Evolutionary conservation across 1,284 basidiomycete genomes (phyloP).

Genomic region (Schizophyllum amplum): DNA sequence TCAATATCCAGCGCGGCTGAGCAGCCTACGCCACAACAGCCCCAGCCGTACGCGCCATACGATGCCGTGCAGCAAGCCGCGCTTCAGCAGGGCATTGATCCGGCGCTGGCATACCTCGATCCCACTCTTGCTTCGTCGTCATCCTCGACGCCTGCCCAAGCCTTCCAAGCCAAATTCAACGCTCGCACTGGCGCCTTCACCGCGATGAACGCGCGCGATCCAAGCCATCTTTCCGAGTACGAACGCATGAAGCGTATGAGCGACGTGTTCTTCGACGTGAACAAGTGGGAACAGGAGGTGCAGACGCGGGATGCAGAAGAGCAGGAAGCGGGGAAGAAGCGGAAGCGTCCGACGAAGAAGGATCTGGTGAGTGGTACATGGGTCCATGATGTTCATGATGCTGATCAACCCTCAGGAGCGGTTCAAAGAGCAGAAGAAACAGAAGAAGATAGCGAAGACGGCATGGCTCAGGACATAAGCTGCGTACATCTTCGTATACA

Average conservation of each 20-base stretch:
- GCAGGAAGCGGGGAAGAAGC: slow-evolving; percentile 56
- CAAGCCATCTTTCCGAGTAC: slow-evolving; percentile 74
- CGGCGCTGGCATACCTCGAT: slow-evolving; percentile 75
- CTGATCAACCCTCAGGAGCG: slow-evolving; percentile 52
- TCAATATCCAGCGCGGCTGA: slow-evolving; percentile 18
- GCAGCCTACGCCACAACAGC: slow-evolving; percentile 15
- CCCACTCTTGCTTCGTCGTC: slow-evolving; percentile 50
- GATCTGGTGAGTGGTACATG: slow-evolving; percentile 62
- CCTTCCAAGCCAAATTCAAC: slow-evolving; percentile 74
- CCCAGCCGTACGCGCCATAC: slow-evolving; percentile 22
- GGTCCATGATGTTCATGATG: slow-evolving; percentile 2
- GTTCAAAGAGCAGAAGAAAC: slow-evolving; percentile 78
- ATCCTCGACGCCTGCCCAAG: slow-evolving; percentile 14
- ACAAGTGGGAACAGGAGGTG: slow-evolving; percentile 68
- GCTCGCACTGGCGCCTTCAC: slow-evolving; percentile 78
- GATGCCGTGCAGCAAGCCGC: slow-evolving; percentile 55
- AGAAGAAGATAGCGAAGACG: slow-evolving; percentile 80
- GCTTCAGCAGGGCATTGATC: slow-evolving; percentile 74
- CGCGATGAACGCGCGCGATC: slow-evolving; percentile 55
- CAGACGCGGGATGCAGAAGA: slow-evolving; percentile 46
- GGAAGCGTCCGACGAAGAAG: slow-evolving; percentile 75
- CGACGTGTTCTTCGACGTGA: slow-evolving; percentile 83
- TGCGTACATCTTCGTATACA: too few species aligned
- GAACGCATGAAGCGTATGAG: slow-evolving; percentile 83
- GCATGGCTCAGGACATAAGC: slow-evolving; percentile 77